Base-by-base conservation (phyloP, 1,139 yeast genomes). In the Debaryomyces fabryi region DNA sequence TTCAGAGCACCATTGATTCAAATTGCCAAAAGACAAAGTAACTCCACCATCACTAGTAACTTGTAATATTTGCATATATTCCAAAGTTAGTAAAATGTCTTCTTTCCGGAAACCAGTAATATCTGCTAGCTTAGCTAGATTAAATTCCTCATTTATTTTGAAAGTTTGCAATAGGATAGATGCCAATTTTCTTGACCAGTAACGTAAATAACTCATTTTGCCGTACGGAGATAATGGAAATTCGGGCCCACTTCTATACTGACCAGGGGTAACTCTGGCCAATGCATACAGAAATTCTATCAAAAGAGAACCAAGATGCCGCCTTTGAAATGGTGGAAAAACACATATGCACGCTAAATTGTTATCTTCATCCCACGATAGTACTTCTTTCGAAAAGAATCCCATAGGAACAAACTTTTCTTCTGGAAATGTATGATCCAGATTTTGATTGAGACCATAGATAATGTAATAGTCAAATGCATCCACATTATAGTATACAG, bases 331-430 rank as follows among this genome's bases (percentile, higher is more conserved):
- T 1, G 97, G 97, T 0, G 99, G 99, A 54, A 93, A 88, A 3
- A 90, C 82, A 56, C 96, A 78, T 21, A 93, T 88, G 62, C 98
- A 93, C 0, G 97, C 97, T 44, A 93, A 71, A 62, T 93, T 93
- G 60, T 70, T 74, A 51, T 91, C 88, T 48, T 82, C 79, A 48
- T 89, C 95, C 82, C 92, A 89, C 0, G 97, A 85, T 1, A 87
- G 74, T 41, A 86, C 69, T 60, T 93, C 99, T 57, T 89, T 88
- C 20, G 97, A 91, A 60, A 90, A 93, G 63, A 90, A 93, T 1
- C 98, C 99, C 86, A 91, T 82, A 6, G 95, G 91, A 42, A 74
- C 60, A 47, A 60, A 66, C 21, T 55, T 51, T 9, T 54, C 58
- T 25, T 35, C 24, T 15, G 41, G 10, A 4, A 21, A n/a, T 20